Conservation (phyloP, 441 rosid genomes). For the Eruca vesicaria region DNA sequence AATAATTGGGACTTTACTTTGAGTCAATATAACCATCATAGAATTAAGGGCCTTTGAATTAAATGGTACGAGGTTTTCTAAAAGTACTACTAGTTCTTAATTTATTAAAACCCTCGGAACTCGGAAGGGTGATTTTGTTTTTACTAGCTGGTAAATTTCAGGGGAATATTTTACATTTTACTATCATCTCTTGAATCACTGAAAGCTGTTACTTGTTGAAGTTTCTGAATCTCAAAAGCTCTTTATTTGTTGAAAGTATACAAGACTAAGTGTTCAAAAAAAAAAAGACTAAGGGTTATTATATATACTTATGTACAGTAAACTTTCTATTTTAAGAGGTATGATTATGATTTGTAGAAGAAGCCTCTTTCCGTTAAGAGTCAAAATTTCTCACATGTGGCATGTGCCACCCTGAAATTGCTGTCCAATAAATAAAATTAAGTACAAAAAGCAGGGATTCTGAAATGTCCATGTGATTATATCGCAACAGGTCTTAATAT, state of each 20-base stretch:
- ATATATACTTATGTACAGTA: slow-evolving; percentile 4
- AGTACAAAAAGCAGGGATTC: slow-evolving; percentile 28
- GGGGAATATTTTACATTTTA: background rate
- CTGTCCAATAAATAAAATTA: slow-evolving; percentile 31
- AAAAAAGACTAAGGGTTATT: too few relatives aligned
- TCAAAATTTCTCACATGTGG: slow-evolving; percentile 32
- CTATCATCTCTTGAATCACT: background rate
- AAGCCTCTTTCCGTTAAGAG: slow-evolving; percentile 31
- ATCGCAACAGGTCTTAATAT: slow-evolving; percentile 8
- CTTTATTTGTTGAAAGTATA: background rate
- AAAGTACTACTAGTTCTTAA: background rate
- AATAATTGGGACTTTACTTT: slow-evolving; percentile 10
- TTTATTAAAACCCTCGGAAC: background rate
- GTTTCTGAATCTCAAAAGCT: too few relatives aligned
- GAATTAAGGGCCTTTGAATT: slow-evolving; percentile 28
- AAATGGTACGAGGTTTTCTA: slow-evolving; percentile 36
- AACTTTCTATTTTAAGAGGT: slow-evolving; percentile 25
- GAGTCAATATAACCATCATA: slow-evolving; percentile 18
- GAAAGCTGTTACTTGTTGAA: background rate
- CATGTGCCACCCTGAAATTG: slow-evolving; percentile 38
- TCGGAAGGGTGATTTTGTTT: background rate
- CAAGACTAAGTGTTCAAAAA: too few relatives aligned
- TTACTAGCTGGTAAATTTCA: background rate
- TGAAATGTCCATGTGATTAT: slow-evolving; percentile 37
- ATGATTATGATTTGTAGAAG: slow-evolving; percentile 12